phyloP scores from a whole-genome alignment of 345 rosid species.

The Murraya paniculata region DNA sequence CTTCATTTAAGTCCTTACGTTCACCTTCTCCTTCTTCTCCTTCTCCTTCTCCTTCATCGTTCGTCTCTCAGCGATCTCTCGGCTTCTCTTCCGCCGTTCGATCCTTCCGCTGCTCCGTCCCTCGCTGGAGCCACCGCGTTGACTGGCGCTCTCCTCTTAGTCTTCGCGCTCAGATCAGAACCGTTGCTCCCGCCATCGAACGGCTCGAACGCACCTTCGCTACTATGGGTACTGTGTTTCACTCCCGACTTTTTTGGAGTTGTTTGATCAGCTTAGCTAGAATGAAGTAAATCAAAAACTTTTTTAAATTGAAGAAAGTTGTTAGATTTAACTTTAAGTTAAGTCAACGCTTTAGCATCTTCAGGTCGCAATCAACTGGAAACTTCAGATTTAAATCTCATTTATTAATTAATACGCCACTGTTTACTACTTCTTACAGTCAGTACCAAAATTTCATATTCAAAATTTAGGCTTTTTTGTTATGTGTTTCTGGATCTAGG shows the following conservation, averaged over 20 bases:
- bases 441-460: background rate
- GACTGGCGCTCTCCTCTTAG: constrained; percentile 60
- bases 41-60: constrained; percentile 20
- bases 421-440: background rate
- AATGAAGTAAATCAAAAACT: background rate
- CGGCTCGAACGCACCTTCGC: constrained; percentile 65
- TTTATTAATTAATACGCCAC: background rate
- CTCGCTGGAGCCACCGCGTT: constrained; percentile 77
- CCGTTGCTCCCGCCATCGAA: constrained; percentile 56
- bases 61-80: constrained; percentile 42
- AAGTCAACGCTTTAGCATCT: background rate
- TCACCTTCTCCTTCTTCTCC: constrained; percentile 13
- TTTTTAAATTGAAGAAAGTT: background rate
- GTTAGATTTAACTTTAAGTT: background rate
- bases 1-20: constrained; percentile 20
- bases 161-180: constrained; percentile 67
- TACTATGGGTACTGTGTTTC: constrained; percentile 61
- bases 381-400: background rate
- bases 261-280: background rate
- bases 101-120: constrained; percentile 39
- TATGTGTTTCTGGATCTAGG: background rate
- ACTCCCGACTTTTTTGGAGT: constrained; percentile 17
- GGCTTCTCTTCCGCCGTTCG: constrained; percentile 48
- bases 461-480: background rate
- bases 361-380: background rate